Conservation (phyloP, 805 yeast species). For the Candida pseudoglaebosa region DNA sequence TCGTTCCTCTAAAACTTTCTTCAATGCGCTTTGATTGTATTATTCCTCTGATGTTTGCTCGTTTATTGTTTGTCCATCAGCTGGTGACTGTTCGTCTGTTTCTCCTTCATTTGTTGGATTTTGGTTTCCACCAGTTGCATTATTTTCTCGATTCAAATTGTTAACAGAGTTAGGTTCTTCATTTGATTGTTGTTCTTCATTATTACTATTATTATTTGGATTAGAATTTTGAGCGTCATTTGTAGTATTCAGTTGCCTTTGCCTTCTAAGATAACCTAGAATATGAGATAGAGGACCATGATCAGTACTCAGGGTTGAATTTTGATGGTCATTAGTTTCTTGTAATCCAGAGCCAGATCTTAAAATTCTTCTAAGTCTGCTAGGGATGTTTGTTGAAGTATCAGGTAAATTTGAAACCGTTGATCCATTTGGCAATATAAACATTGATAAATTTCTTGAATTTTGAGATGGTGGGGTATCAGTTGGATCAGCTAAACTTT, state of each 20-base stretch:
- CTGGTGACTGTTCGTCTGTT: no score
- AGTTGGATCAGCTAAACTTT: conserved; percentile 32
- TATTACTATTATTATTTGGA: background rate
- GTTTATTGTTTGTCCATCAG: no score
- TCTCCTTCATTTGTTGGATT: no score
- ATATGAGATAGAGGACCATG: conserved; percentile 5
- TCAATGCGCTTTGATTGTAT: no score
- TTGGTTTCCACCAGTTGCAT: no score
- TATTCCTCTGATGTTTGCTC: no score
- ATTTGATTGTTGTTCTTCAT: background rate
- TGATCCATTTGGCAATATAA: conserved; percentile 19
- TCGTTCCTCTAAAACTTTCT: no score
- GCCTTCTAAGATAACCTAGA: conserved; percentile 8
- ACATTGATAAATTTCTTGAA: conserved; percentile 24
- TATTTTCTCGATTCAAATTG: no score
- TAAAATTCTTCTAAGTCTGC: conserved; percentile 3
- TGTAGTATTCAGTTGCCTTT: conserved; percentile 6
- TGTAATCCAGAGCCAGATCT: conserved; percentile 3
- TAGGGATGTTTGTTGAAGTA: conserved; percentile 2
- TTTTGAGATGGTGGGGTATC: background rate
- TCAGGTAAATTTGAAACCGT: background rate
- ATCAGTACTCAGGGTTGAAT: background rate
- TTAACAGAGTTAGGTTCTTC: no score
- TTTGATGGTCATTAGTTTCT: conserved; percentile 1
- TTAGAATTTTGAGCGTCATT: background rate